These are phyloP conservation scores for Nakaseomyces kungkrabaensis DNA, from an alignment of 1,139 yeast species.

Conservation along the genomic window DNA sequence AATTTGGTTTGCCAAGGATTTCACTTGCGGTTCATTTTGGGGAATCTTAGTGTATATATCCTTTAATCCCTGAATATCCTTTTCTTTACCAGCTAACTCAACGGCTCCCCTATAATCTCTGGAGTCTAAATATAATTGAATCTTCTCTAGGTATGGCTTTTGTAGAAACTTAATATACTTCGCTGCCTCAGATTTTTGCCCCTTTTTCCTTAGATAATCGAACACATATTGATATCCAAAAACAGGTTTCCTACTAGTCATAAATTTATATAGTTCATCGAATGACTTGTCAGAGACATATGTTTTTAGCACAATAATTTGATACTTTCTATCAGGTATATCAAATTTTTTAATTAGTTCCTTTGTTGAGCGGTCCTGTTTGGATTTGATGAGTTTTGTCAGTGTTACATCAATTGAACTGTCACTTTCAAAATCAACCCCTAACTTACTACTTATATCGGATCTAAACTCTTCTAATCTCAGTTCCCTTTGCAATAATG, in stretches of 20 bases:
- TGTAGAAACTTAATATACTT: conserved; percentile 21
- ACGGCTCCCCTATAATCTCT: conserved; percentile 21
- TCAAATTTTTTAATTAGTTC: conserved; percentile 53
- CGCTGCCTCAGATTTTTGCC: conserved; percentile 23
- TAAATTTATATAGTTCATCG: conserved; percentile 47
- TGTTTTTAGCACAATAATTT: conserved; percentile 51
- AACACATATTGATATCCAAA: conserved; percentile 64
- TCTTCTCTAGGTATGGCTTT: conserved; percentile 18
- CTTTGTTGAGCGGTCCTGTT: conserved; percentile 50
- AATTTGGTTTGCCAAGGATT: conserved; percentile 16
- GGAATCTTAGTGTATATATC: conserved; percentile 19
- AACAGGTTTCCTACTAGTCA: conserved; percentile 49
- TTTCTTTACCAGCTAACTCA: conserved; percentile 22
- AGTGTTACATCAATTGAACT: conserved; percentile 48
- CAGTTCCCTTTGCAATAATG: conserved; percentile 40
- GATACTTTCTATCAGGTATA: conserved; percentile 51
- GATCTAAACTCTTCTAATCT: conserved; percentile 44
- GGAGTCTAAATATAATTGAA: conserved; percentile 22
- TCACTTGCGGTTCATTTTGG: conserved; percentile 22
- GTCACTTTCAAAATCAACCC: conserved; percentile 41
- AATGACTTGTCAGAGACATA: conserved; percentile 46
- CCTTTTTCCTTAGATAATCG: conserved; percentile 15
- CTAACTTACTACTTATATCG: conserved; percentile 45
- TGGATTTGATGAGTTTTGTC: conserved; percentile 41
- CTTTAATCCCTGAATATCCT: conserved; percentile 19